phyloP scores from a whole-genome alignment of 306 rosid species.

The Acmispon strigosus region DNA sequence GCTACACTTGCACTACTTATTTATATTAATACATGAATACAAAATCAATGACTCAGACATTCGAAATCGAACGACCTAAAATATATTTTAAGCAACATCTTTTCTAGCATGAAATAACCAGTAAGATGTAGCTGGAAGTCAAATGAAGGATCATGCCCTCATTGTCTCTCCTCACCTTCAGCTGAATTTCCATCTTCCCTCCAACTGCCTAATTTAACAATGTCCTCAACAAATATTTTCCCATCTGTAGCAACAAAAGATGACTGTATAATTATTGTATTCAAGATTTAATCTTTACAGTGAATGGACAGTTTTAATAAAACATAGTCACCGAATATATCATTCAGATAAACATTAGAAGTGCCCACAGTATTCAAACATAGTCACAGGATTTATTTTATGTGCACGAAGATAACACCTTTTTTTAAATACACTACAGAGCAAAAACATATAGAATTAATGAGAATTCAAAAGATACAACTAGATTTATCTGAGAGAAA shows the following conservation, averaged over 20 bases:
- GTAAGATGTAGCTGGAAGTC: slow-evolving; percentile 1
- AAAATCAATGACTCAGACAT: slow-evolving; percentile 8
- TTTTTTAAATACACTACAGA: neutral
- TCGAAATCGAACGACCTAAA: slow-evolving; percentile 7
- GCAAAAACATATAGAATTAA: neutral
- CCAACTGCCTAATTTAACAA: slow-evolving; percentile 75
- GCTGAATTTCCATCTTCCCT: slow-evolving; percentile 52
- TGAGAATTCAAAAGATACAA: neutral
- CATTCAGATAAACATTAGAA: neutral
- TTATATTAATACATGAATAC: slow-evolving; percentile 16
- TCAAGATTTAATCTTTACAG: slow-evolving; percentile 10
- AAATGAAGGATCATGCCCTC: slow-evolving; percentile 13
- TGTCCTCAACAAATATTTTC: slow-evolving; percentile 91
- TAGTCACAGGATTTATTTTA: neutral
- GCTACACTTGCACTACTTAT: slow-evolving; percentile 19
- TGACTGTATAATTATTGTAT: neutral
- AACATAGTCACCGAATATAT: neutral
- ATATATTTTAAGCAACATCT: slow-evolving; percentile 10
- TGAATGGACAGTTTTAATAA: neutral
- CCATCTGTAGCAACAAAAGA: slow-evolving; percentile 58
- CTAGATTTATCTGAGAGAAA: neutral
- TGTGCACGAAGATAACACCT: neutral
- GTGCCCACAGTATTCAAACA: neutral
- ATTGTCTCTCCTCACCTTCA: slow-evolving; percentile 27
- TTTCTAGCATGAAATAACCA: slow-evolving; percentile 13